These are phyloP conservation scores for Amniculicola lignicola DNA, from an alignment of 495 filamentous ascomycete genomes.

Conservation along the genomic window DNA sequence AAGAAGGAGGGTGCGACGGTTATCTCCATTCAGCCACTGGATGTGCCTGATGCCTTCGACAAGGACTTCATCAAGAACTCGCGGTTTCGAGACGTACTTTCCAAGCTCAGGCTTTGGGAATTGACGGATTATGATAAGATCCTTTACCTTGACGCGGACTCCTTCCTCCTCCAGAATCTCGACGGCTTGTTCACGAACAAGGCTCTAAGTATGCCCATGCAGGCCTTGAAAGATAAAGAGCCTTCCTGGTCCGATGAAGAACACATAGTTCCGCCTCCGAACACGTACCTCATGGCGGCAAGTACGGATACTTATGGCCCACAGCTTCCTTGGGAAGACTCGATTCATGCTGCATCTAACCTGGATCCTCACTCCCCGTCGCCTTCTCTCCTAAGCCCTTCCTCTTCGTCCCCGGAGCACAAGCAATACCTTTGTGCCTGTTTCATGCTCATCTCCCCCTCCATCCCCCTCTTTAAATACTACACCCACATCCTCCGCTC, in stretches of 20 bases:
- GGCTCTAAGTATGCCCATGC: background rate
- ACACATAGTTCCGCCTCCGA: background rate
- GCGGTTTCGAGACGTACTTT: slow-evolving; percentile 16
- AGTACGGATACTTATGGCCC: slow-evolving; percentile 13
- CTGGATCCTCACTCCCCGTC: too few relatives aligned
- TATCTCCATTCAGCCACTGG: slow-evolving; percentile 7
- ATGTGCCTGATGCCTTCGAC: slow-evolving; percentile 14
- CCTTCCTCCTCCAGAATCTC: slow-evolving; percentile 25
- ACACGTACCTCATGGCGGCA: slow-evolving; percentile 11
- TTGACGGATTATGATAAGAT: slow-evolving; percentile 32
- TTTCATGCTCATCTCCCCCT: slow-evolving; percentile 18
- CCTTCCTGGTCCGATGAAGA: background rate
- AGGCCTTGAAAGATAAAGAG: background rate
- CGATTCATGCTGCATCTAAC: too few relatives aligned
- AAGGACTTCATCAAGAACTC: slow-evolving; percentile 9
- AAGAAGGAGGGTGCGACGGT: slow-evolving; percentile 15
- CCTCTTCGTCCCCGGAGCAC: too few relatives aligned
- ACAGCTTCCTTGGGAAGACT: slow-evolving; percentile 14
- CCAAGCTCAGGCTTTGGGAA: slow-evolving; percentile 32
- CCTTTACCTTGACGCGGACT: slow-evolving; percentile 31
- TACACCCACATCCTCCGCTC: slow-evolving; percentile 4
- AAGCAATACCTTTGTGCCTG: slow-evolving; percentile 21
- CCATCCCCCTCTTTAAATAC: slow-evolving; percentile 3
- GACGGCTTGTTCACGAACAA: slow-evolving; percentile 25
- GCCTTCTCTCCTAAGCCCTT: too few relatives aligned